Base-by-base conservation (phyloP, 2,329 filamentous ascomycete genomes). In the Calonectria crousiana region DNA sequence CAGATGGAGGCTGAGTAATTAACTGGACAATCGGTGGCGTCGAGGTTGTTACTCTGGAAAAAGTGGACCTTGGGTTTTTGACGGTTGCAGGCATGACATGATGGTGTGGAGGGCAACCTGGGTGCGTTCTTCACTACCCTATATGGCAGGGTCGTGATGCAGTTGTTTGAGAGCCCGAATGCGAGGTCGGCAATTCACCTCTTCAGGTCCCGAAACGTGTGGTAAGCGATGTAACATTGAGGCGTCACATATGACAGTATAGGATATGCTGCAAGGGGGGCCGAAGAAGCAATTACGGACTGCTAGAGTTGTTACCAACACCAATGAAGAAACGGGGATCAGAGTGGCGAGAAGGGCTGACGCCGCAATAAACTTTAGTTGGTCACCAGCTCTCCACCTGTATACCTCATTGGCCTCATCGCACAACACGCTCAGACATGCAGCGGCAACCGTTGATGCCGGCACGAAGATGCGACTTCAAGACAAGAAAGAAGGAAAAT, bases 1-100 rank as follows among this genome's bases (percentile, higher is more conserved):
- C 58, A 16, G 26, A n/a, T 23, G 41, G 52, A 51, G 26, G 16
- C 47, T 69, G 71, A 68, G 67, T 28, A 69, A 56, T 71, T 71
- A 67, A 73, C 38, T 73, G 67, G 71, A 28, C 60, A 65, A 64
- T 64, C 47, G 53, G 76, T 77, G 78, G 79, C 69, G 77, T 74
- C 70, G 69, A 70, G 23, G 60, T 62, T 68, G 70, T 71, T 64
- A 75, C 65, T 69, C 44, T 16, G 36, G 30, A 72, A 75, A 77
- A 77, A 76, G 77, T 79, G 77, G 78, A 73, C 51, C 73, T 65
- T 30, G 38, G 28, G 8, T 14, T 65, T 47, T 73, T 49, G 20
- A 32, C 67, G 52, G 69, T 66, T 49, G 47, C 38, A 44, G 52
- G 10, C 32, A 34, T 34, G 36, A 49, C 51, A 41, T 66, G n/a